phyloP scores from a whole-genome alignment of 176 grass and related monocot species.

The Phyllostachys edulis region DNA sequence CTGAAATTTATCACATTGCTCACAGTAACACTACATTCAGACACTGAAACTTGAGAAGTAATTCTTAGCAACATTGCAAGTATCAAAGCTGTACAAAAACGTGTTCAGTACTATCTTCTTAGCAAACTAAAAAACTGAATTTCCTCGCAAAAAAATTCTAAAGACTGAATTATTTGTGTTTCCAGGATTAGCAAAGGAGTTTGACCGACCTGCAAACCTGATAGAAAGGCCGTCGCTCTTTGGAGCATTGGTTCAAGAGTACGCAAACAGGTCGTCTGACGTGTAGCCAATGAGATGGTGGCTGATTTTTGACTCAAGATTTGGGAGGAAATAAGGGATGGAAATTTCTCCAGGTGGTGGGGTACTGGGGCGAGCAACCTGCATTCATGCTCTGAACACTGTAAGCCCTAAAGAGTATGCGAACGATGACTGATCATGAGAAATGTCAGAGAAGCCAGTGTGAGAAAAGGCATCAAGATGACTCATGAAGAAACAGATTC shows the following conservation, averaged over 20 bases:
- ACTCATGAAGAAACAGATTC: not conserved
- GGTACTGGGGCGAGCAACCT: not conserved
- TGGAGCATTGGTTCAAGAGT: slow-evolving; percentile 91
- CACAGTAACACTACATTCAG: not conserved
- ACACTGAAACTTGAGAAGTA: not conserved
- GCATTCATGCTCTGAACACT: not conserved
- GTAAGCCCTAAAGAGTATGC: not conserved
- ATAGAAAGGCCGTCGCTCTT: slow-evolving; percentile 88
- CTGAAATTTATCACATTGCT: not conserved
- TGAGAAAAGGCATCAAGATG: slow-evolving; percentile 8
- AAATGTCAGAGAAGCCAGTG: not conserved
- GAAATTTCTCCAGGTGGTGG: not conserved
- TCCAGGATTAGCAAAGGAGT: slow-evolving; percentile 85
- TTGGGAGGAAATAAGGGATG: not conserved
- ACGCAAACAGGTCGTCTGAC: slow-evolving; percentile 76
- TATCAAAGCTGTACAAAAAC: not conserved
- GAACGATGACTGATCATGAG: not conserved
- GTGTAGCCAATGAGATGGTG: slow-evolving; percentile 38
- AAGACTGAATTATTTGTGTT: not conserved
- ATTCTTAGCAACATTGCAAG: not conserved
- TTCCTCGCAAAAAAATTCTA: not conserved
- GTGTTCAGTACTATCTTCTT: not conserved
- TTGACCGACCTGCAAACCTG: slow-evolving; percentile 67
- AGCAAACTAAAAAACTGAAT: not conserved
- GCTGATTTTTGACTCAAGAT: slow-evolving; percentile 23